Base-by-base conservation (phyloP, 2,329 filamentous ascomycete species). In the Nannizziopsis arthrosporioides region DNA sequence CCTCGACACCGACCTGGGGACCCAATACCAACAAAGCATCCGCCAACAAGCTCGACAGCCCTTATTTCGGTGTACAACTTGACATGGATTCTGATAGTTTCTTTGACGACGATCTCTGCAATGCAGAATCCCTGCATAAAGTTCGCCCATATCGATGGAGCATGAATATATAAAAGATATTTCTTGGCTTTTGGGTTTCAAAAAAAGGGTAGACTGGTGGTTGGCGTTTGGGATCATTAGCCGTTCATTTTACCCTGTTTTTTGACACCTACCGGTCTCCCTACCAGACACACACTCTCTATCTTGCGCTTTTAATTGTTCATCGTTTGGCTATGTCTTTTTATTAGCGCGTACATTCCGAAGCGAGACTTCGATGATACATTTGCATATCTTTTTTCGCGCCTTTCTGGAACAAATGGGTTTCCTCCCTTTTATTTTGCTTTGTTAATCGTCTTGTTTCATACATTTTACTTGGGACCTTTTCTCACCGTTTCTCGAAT, bases 141-240 rank as follows among this genome's bases (percentile, higher is more conserved):
- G 55, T 66, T 44, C 63, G 63, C 30, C 65, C 64, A 10, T 68
- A 61, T 59, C 61, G 66, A 51, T 69, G 66, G 66, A 69, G 66
- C 53, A 68, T 69, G 64, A 65, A 69, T 69, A 35, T 69, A 58
- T 61, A 42, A 27, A 14, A 18, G 11, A 31, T n/a, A 34, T 10
- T 19, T 39, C 48, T 31, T 14, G 32, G 38, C 14, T 19, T 48
- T 42, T 35, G 34, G n/a, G 5, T 8, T 12, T 17, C 5, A 32
- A 39, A 30, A 10, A 38, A 32, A 17, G 5, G 5, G 14, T n/a
- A 11, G 32, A n/a, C 15, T 27, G 27, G 14, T 15, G 6, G 35
- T 45, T 45, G 37, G 12, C 19, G n/a, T 9, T 17, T 38, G 36
- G 32, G 14, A 44, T 37, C 15, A 22, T n/a, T 44, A 1, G 14